Conservation (phyloP, 352 stramenopile species). For the Phytophthora tubulina region DNA sequence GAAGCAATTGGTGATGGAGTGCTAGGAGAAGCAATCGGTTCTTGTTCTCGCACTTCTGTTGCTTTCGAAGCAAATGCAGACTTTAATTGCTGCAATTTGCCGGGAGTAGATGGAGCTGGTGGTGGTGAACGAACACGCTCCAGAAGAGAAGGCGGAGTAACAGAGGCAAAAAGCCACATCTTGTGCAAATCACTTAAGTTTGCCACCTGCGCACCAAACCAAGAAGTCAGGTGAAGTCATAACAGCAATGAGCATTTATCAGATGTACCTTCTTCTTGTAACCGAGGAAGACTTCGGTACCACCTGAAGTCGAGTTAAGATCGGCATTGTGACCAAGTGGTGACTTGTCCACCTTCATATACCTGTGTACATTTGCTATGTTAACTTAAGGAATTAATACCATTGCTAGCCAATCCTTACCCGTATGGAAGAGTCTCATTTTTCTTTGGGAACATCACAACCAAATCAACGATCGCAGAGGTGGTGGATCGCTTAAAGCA, state of each 20-base stretch:
- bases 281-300: constrained; percentile 79
- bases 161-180: constrained; percentile 49
- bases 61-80: constrained; percentile 34
- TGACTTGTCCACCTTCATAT: constrained; percentile 81
- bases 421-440: constrained; percentile 86
- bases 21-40: constrained; percentile 15
- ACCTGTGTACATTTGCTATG: constrained; percentile 42
- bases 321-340: constrained; percentile 75
- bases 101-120: constrained; percentile 20
- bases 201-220: constrained; percentile 33
- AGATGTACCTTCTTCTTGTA: constrained; percentile 83
- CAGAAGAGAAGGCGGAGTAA: constrained; percentile 34
- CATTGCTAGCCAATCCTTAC: constrained; percentile 38
- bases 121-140: constrained; percentile 21
- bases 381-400: constrained; percentile 11
- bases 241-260: neutral
- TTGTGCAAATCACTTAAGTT: constrained; percentile 52
- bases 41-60: constrained; percentile 40
- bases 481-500: constrained; percentile 77
- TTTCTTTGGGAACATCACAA: constrained; percentile 83
- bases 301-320: constrained; percentile 75
- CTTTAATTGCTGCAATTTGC: constrained; percentile 30
- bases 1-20: neutral
- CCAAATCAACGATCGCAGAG: constrained; percentile 72
- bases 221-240: neutral